Evolutionary conservation across 768 basidiomycete species (phyloP).

Genomic region (Boletellus emodensis): DNA sequence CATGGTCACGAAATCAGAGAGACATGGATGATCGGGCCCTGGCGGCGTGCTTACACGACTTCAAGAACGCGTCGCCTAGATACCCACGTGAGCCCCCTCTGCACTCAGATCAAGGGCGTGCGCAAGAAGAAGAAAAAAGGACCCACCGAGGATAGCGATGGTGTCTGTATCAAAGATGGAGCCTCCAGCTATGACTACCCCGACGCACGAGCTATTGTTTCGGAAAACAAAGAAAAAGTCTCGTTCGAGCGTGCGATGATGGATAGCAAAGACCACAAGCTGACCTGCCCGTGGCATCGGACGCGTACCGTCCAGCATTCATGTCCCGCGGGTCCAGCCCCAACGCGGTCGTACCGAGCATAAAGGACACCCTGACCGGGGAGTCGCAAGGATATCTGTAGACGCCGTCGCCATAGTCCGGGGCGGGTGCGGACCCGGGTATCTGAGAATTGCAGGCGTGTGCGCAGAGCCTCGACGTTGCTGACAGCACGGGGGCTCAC

Average conservation of each 20-base stretch:
- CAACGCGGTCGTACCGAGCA: constrained; percentile 42
- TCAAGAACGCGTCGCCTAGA: constrained; percentile 57
- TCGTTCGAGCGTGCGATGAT: too few species aligned
- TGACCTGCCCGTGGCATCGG: constrained; percentile 25
- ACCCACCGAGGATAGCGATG: constrained; percentile 20
- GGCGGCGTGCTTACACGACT: constrained; percentile 48
- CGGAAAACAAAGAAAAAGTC: background rate
- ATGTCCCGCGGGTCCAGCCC: constrained; percentile 47
- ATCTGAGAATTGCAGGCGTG: constrained; percentile 35
- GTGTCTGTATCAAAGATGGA: background rate
- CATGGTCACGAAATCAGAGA: constrained; percentile 1
- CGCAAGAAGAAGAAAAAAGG: background rate
- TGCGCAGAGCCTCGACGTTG: background rate
- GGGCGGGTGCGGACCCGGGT: constrained; percentile 40
- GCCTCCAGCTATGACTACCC: constrained; percentile 45
- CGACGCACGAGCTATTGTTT: constrained; percentile 41
- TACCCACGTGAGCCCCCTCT: background rate
- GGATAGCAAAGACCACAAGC: background rate
- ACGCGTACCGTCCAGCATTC: constrained; percentile 44
- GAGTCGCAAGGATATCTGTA: constrained; percentile 53
- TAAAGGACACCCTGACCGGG: constrained; percentile 35
- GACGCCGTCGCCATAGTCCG: constrained; percentile 45
- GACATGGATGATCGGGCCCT: background rate
- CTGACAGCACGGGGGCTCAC: constrained; percentile 23
- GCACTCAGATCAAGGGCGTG: background rate